Base-by-base conservation (phyloP, 2,329 filamentous ascomycete genomes). In the Beauveria caledonica region DNA sequence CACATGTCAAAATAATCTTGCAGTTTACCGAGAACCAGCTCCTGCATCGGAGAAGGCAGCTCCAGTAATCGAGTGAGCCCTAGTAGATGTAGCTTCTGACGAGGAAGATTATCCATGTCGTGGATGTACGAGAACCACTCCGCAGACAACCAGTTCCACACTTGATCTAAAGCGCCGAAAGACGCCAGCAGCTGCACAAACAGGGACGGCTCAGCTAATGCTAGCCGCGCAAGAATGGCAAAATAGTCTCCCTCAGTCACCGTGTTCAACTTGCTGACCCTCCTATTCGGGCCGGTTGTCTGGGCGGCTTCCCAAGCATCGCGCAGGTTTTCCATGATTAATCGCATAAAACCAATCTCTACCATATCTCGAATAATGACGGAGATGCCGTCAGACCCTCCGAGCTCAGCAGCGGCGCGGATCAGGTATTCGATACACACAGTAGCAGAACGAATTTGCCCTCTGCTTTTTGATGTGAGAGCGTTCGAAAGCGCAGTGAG, bases 211-310 rank as follows among this genome's bases (percentile, higher is more conserved):
- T 88, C 88, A 1, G 86, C 86, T 2, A 96, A 76, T 0, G 87
- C 84, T 17, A 97, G 81, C 1, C 92, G 87, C 2, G 90, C 87
- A 2, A 99, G 79, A 2, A 97, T 85, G 5, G 85, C 83, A 68
- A 96, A 88, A 71, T 96, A 96, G 69, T 96, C 90, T 0, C 89
- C 89, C 69, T 96, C 86, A 1, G 89, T 86, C 11, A 92, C 81
- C 13, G 86, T 85, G 66, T 88, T 87, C 39, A 97, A 82, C 33
- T 84, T 83, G 45, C 86, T 82, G 21, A 84, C 79, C 65, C 82
- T 88, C 27, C 82, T 82, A 68, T 90, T 89, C 0, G 93, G 92
- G 0, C 94, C 93, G 0, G 89, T 89, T 0, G 89, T 90, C 70
- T 95, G 87, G 66, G 89, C 87, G 3, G 90, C 86, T 68, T 88